Evolutionary conservation across 257 asterid genomes (phyloP).

Genomic region (Capsicum rhomboideum): DNA sequence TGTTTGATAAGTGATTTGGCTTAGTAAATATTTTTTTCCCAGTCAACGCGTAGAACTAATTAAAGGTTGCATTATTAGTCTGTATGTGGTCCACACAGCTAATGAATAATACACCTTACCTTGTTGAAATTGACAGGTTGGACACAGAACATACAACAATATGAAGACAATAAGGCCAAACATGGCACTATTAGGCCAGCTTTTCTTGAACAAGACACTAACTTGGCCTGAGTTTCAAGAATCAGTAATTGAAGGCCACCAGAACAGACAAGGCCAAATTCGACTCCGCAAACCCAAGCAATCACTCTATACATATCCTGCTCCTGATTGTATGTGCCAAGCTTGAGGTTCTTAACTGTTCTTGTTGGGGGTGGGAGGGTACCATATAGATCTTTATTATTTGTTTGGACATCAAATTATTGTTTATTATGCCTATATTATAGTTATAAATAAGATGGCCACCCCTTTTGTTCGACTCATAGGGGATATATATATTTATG

Average conservation of each 20-base stretch:
- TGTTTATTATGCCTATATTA: constrained; percentile 8
- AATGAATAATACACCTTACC: not conserved
- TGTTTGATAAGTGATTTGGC: not conserved
- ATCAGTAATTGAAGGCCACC: constrained; percentile 64
- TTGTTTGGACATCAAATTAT: not conserved
- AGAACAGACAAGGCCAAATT: constrained; percentile 74
- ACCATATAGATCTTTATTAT: not conserved
- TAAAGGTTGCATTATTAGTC: not conserved
- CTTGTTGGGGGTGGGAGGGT: not conserved
- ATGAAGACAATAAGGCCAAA: constrained; percentile 81
- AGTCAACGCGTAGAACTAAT: not conserved
- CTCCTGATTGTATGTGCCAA: constrained; percentile 92
- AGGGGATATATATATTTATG: not conserved
- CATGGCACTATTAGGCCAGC: constrained; percentile 83
- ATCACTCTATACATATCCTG: constrained; percentile 83
- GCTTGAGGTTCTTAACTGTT: constrained; percentile 14
- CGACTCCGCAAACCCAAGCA: constrained; percentile 61
- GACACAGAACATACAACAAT: constrained; percentile 67
- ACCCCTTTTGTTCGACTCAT: constrained; percentile 1
- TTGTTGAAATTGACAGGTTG: constrained; percentile 38
- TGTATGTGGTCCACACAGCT: not conserved
- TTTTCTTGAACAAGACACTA: constrained; percentile 73
- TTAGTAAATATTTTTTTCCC: not conserved
- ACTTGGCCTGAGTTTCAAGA: constrained; percentile 74
- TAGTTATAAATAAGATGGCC: constrained; percentile 5